Base-by-base conservation (phyloP, 78 protist species). In the Cavenderia fasciculata region DNA sequence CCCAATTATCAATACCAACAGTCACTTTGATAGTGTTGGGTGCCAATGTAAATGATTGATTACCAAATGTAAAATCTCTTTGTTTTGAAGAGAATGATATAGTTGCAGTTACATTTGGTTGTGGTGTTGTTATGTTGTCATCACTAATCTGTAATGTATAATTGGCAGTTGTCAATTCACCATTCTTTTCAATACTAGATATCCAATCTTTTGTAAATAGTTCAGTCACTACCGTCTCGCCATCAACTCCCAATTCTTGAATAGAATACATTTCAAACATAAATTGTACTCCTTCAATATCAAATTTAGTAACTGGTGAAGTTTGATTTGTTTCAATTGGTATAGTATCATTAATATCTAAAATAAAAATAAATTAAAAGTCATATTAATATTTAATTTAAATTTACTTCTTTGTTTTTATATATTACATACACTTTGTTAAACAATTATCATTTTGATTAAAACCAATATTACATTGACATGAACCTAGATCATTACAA, bases 21-120 rank as follows among this genome's bases (percentile, higher is more conserved):
- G 88, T 43, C 0, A 78, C 69, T 66, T 78, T 78, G 19, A 78
- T 29, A 18, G 72, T 38, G 57, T 66, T 69, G 4, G 74, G 49
- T 52, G 38, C 61, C 5, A 66, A 27, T 25, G n/a, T 51, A 11
- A 8, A 27, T 10, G 74, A 33, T 7, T 12, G n/a, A 6, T 75
- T 75, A 18, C 76, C 88, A 65, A 78, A 78, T 34, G 34, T 46
- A 47, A 43, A 44, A 0, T 57, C 52, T 19, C 33, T 41, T 7
- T 29, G 3, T 57, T 5, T 27, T 23, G n/a, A 29, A 5, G 63
- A 6, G 34, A 27, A 57, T 6, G 27, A 27, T 6, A 57, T 57
- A 10, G 63, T 27, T 10, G 63, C 63, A 10, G 63, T 10, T 10
- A 57, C 63, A 25, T n/a, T 57, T 10, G 23, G 27, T 6, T 25